Evolutionary conservation across 1,139 yeast species (phyloP).

Genomic region (Hyphopichia pseudoburtonii): DNA sequence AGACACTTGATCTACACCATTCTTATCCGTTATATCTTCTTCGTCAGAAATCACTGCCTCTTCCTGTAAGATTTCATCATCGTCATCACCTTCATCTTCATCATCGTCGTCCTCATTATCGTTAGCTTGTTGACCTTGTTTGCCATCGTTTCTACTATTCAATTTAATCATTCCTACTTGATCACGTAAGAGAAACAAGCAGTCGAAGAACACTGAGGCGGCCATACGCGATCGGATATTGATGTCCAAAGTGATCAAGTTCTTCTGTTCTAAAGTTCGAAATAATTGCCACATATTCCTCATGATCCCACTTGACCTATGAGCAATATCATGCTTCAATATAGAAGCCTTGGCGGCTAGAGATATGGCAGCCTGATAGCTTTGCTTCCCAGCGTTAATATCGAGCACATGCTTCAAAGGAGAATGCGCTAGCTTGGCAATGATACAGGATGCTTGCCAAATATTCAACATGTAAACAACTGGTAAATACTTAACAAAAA

Average conservation of each 20-base stretch:
- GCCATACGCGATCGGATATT: slow-evolving; percentile 81
- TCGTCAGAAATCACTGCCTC: slow-evolving; percentile 26
- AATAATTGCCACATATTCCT: slow-evolving; percentile 90
- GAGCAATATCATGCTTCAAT: slow-evolving; percentile 87
- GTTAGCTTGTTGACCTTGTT: slow-evolving; percentile 20
- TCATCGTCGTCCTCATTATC: slow-evolving; percentile 20
- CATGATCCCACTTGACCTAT: slow-evolving; percentile 91
- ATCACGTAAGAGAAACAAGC: slow-evolving; percentile 77
- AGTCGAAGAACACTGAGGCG: slow-evolving; percentile 90
- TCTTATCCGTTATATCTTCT: slow-evolving; percentile 11
- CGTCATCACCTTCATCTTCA: slow-evolving; percentile 16
- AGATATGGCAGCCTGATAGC: slow-evolving; percentile 68
- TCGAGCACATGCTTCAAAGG: slow-evolving; percentile 67
- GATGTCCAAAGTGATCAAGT: slow-evolving; percentile 40
- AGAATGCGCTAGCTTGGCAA: slow-evolving; percentile 77
- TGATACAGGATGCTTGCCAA: slow-evolving; percentile 90
- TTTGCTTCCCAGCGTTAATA: slow-evolving; percentile 66
- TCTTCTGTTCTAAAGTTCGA: slow-evolving; percentile 52
- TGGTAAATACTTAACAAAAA: slow-evolving; percentile 76
- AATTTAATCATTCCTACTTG: slow-evolving; percentile 82
- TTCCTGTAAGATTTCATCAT: slow-evolving; percentile 23
- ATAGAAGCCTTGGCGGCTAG: slow-evolving; percentile 79
- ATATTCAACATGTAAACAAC: slow-evolving; percentile 76
- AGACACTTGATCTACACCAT: slow-evolving; percentile 3
- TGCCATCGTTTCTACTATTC: slow-evolving; percentile 34